Percentiles rank a stretch among this genome's conserved stretches.
phyloP scores from a whole-genome alignment of 2,329 filamentous ascomycete genomes.

The Aspergillus sp. region DNA sequence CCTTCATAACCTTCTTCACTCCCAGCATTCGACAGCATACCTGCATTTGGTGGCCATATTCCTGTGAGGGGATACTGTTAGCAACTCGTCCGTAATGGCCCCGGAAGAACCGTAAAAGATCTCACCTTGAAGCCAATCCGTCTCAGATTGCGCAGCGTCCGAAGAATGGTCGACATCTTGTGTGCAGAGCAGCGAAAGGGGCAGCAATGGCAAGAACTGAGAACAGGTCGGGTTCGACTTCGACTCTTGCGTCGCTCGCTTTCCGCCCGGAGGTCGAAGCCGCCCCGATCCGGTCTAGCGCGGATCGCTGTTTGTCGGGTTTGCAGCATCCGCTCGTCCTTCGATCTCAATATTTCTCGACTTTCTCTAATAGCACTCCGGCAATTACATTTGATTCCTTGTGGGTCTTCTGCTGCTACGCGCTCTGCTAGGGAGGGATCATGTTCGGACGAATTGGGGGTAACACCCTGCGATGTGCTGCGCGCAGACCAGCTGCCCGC shows the following conservation, averaged over 20 bases:
- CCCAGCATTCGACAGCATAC: constrained; percentile 46
- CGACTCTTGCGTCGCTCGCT: constrained; percentile 10
- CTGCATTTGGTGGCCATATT: constrained; percentile 92
- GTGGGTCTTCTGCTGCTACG: too few species aligned
- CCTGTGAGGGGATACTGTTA: constrained; percentile 58
- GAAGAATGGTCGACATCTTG: constrained; percentile 86
- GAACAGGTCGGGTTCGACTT: constrained; percentile 13
- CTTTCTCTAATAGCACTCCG: background rate
- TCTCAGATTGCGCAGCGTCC: constrained; percentile 84
- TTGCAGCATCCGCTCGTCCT: constrained; percentile 28
- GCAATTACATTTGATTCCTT: too few species aligned
- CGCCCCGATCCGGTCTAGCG: constrained; percentile 29
- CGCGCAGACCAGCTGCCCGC: constrained; percentile 33
- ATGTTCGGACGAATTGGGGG: constrained; percentile 47
- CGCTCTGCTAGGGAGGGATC: background rate
- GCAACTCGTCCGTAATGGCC: constrained; percentile 20
- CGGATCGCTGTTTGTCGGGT: constrained; percentile 35
- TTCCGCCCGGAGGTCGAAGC: constrained; percentile 25
- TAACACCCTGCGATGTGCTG: constrained; percentile 38
- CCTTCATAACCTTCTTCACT: background rate
- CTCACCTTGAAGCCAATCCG: constrained; percentile 82
- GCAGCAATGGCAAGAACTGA: constrained; percentile 11
- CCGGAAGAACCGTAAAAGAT: constrained; percentile 4
- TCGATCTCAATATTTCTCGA: background rate
- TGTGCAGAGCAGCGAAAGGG: constrained; percentile 21